Conservation (phyloP, 768 basidiomycete species). For the Coprinopsis marcescibilis region DNA sequence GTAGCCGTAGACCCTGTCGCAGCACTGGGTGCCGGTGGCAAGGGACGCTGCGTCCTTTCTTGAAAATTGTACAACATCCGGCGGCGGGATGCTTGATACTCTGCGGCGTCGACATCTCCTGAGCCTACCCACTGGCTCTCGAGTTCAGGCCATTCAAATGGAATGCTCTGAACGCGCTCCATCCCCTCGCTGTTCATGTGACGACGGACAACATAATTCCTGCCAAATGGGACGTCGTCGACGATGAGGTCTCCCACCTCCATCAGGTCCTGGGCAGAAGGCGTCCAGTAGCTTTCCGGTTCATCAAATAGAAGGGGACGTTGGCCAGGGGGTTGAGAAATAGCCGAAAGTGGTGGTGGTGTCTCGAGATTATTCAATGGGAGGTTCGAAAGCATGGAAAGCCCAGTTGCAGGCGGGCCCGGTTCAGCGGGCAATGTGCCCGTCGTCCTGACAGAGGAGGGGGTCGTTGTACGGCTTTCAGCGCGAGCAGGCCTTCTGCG, state of each 20-base stretch:
- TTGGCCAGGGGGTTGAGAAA: slow-evolving; percentile 12
- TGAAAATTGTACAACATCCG: slow-evolving; percentile 3
- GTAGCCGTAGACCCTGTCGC: neutral
- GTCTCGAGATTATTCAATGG: slow-evolving; percentile 29
- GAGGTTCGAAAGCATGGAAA: slow-evolving; percentile 37
- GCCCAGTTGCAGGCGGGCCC: slow-evolving; percentile 16
- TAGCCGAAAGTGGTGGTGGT: slow-evolving; percentile 19
- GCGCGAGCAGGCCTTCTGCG: slow-evolving; percentile 4
- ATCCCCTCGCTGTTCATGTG: slow-evolving; percentile 31
- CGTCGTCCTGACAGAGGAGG: neutral
- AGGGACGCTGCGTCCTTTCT: slow-evolving; percentile 1
- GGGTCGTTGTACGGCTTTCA: neutral
- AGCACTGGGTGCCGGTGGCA: slow-evolving; percentile 8
- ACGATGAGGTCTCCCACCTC: neutral
- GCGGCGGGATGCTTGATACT: slow-evolving; percentile 1
- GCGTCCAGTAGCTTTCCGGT: slow-evolving; percentile 27
- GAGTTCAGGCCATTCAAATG: slow-evolving; percentile 25
- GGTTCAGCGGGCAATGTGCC: neutral
- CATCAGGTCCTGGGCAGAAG: slow-evolving; percentile 6
- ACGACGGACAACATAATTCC: slow-evolving; percentile 32
- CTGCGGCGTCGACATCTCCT: neutral
- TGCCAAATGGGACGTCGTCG: slow-evolving; percentile 16
- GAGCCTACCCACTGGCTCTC: neutral
- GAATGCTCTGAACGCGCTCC: slow-evolving; percentile 34
- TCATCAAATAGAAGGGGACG: slow-evolving; percentile 35